phyloP scores from a whole-genome alignment of 1,139 yeast genomes.

The Geotrichum carabidarum region DNA sequence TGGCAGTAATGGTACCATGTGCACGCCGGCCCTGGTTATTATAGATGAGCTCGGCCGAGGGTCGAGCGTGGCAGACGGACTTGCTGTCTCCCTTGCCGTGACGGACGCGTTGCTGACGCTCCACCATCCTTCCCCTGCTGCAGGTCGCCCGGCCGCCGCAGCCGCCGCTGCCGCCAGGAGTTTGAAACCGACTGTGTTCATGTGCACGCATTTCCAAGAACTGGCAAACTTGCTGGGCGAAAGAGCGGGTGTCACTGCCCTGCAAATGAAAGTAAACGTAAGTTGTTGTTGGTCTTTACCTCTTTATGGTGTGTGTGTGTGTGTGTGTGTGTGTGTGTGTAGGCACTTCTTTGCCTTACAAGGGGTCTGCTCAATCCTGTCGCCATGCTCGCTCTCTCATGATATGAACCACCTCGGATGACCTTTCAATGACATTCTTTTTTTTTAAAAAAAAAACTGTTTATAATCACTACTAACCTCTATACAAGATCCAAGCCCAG shows the following conservation, averaged over 20 bases:
- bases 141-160: neutral
- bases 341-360: too few species aligned
- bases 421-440: too few species aligned
- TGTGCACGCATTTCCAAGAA: constrained; percentile 20
- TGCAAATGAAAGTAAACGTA: constrained; percentile 17
- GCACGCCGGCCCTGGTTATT: constrained; percentile 39
- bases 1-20: neutral
- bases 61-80: constrained; percentile 20
- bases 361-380: too few species aligned
- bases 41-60: constrained; percentile 54
- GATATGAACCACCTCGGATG: too few species aligned
- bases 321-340: neutral
- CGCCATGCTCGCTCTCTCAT: too few species aligned
- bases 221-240: constrained; percentile 16
- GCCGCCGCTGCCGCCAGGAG: too few species aligned
- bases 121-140: neutral
- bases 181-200: constrained; percentile 9
- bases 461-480: too few species aligned
- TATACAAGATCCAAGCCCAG: neutral
- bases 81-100: constrained; percentile 15
- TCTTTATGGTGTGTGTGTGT: neutral
- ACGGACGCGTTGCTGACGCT: constrained; percentile 12
- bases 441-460: too few species aligned
- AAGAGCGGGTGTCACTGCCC: constrained; percentile 16
- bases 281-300: neutral